phyloP scores from a whole-genome alignment of 768 basidiomycete species.

The Boletus rubropictus region DNA sequence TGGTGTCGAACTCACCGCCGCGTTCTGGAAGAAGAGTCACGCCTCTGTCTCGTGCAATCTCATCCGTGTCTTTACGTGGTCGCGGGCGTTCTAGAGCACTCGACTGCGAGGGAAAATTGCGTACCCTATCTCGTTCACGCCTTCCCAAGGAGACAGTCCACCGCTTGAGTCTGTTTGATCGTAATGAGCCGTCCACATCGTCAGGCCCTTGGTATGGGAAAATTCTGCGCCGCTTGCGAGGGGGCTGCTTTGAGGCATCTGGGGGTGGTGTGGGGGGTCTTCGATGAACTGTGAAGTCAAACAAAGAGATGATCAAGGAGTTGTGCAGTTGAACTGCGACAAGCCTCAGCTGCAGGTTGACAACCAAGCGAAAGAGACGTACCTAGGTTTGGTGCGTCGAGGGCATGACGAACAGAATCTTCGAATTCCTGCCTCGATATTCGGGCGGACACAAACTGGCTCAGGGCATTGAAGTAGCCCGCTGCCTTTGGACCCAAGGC shows the following conservation, averaged over 20 bases:
- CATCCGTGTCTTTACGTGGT: constrained; percentile 51
- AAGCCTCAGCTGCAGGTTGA: constrained; percentile 6
- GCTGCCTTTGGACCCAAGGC: constrained; percentile 57
- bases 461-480: constrained; percentile 58
- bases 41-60: constrained; percentile 65
- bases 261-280: constrained; percentile 61
- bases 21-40: constrained; percentile 60
- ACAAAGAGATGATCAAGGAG: constrained; percentile 75
- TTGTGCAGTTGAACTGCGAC: constrained; percentile 74
- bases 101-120: constrained; percentile 41
- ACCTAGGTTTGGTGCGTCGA: constrained; percentile 56
- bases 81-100: constrained; percentile 40
- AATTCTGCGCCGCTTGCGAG: constrained; percentile 62
- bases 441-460: constrained; percentile 59
- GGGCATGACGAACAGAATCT: constrained; percentile 53
- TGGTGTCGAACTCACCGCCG: constrained; percentile 41
- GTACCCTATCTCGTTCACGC: constrained; percentile 69
- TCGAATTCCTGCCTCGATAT: constrained; percentile 76
- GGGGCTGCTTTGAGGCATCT: constrained; percentile 53
- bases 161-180: constrained; percentile 62
- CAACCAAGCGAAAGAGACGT: constrained; percentile 3
- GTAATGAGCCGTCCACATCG: constrained; percentile 49
- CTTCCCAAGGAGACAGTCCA: constrained; percentile 71
- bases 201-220: constrained; percentile 69
- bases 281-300: constrained; percentile 71